A percentile compares a stretch with the other conserved stretches of the same genome.
Conservation (phyloP, 116 monocot genomes). For the Papilionanthe hybrid region DNA sequence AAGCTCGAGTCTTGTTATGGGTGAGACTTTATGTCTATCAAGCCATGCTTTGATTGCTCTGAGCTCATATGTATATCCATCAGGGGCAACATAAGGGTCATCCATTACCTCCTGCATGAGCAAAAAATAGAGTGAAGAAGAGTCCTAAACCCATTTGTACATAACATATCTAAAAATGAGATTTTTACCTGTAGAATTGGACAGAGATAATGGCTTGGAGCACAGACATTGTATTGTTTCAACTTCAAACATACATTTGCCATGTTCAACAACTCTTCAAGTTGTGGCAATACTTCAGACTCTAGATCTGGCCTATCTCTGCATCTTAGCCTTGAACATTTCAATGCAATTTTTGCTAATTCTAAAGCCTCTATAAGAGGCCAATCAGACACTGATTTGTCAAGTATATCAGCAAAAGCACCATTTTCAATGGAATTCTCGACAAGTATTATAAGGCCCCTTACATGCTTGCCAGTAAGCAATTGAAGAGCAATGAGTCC, state of each 20-base stretch:
- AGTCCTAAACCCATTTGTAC: neutral
- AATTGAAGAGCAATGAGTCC: conserved; percentile 81
- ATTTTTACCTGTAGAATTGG: conserved; percentile 74
- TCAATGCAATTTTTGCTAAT: conserved; percentile 62
- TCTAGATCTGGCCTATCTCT: conserved; percentile 83
- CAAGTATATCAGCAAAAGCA: conserved; percentile 44
- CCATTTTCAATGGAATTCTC: conserved; percentile 54
- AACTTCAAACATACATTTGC: conserved; percentile 27
- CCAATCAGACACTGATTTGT: conserved; percentile 59
- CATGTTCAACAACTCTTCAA: conserved; percentile 38
- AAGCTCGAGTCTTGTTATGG: conserved; percentile 58
- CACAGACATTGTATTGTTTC: conserved; percentile 17
- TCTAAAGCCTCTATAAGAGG: conserved; percentile 59
- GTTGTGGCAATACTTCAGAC: conserved; percentile 60
- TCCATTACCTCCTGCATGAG: conserved; percentile 77
- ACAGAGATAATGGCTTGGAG: conserved; percentile 67
- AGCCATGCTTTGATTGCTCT: conserved; percentile 85
- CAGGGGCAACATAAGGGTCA: conserved; percentile 73
- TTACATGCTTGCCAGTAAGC: conserved; percentile 47
- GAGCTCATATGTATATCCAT: conserved; percentile 89
- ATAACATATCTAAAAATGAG: neutral
- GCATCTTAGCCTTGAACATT: conserved; percentile 58
- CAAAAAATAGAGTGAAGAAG: neutral
- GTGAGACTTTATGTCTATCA: conserved; percentile 61
- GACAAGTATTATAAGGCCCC: conserved; percentile 42